A percentile compares a stretch with the other conserved stretches of the same genome.
Conservation (phyloP, 805 yeast genomes). For the Myxozyma vanderwaltii region DNA sequence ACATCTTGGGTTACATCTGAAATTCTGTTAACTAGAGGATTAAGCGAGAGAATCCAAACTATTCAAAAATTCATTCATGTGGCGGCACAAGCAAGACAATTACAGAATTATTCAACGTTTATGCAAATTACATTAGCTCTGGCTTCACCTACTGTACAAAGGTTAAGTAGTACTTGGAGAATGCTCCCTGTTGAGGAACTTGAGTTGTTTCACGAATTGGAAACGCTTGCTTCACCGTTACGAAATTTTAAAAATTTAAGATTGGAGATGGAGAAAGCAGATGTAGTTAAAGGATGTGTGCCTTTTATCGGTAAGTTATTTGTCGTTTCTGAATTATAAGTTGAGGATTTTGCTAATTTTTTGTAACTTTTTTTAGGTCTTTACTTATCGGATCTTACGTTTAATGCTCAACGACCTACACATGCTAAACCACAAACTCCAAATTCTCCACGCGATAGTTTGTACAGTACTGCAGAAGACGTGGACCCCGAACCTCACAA, state of each 20-base stretch:
- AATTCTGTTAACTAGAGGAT: constrained; percentile 66
- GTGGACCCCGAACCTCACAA: constrained; percentile 1
- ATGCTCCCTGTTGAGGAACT: constrained; percentile 71
- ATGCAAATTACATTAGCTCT: constrained; percentile 86
- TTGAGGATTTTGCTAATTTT: background rate
- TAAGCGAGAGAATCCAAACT: constrained; percentile 62
- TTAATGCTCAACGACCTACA: constrained; percentile 66
- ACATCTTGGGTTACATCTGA: constrained; percentile 93
- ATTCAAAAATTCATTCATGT: constrained; percentile 86
- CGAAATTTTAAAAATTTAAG: constrained; percentile 72
- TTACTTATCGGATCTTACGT: constrained; percentile 77
- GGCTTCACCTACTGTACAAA: constrained; percentile 62
- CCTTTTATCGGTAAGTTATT: constrained; percentile 68
- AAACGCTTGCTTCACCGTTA: constrained; percentile 70
- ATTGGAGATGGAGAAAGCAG: constrained; percentile 59
- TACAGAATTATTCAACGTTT: constrained; percentile 83
- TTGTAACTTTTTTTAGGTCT: constrained; percentile 46
- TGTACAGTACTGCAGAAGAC: constrained; percentile 38
- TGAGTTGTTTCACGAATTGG: constrained; percentile 65
- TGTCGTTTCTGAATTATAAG: background rate
- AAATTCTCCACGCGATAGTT: constrained; percentile 17
- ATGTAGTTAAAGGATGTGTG: constrained; percentile 72
- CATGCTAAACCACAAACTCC: constrained; percentile 42
- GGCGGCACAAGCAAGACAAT: constrained; percentile 68
- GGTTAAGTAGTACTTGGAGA: constrained; percentile 72